A percentile compares a stretch with the other conserved stretches of the same genome.
These are phyloP conservation scores for Calamus simplicifolius DNA, from an alignment of 176 grass and related monocot genomes.

Conservation along the genomic window DNA sequence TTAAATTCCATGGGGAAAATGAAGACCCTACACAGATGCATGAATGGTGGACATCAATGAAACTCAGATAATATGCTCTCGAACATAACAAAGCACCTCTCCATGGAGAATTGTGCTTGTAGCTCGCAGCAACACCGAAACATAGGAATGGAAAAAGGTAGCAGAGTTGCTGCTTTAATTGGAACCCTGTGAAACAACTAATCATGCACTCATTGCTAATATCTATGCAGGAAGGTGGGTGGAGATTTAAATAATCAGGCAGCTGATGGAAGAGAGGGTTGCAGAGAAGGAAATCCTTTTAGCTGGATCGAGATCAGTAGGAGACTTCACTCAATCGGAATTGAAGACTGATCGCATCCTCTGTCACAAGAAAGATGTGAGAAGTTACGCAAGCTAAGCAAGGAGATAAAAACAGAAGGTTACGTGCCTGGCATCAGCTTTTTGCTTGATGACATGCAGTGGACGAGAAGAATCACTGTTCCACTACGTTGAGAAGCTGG, in stretches of 20 bases:
- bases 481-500: slow-evolving; percentile 37
- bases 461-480: slow-evolving; percentile 25
- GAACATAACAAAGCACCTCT: slow-evolving; percentile 7
- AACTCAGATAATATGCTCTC: slow-evolving; percentile 19
- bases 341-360: slow-evolving; percentile 28
- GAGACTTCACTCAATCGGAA: slow-evolving; percentile 23
- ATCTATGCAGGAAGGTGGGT: slow-evolving; percentile 25
- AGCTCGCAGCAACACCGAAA: slow-evolving; percentile 36
- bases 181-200: slow-evolving; percentile 24
- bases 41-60: slow-evolving; percentile 34
- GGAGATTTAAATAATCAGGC: slow-evolving; percentile 15
- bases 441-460: slow-evolving; percentile 14
- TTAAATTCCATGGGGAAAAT: slow-evolving; percentile 17
- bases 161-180: slow-evolving; percentile 26
- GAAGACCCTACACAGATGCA: slow-evolving; percentile 13
- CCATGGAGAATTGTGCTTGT: slow-evolving; percentile 36
- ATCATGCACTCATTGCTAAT: slow-evolving; percentile 31
- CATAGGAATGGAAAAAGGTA: slow-evolving; percentile 14
- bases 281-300: slow-evolving; percentile 21
- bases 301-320: slow-evolving; percentile 32
- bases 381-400: slow-evolving; percentile 23
- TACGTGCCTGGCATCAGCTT: slow-evolving; percentile 39
- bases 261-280: slow-evolving; percentile 20
- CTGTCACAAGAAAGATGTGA: slow-evolving; percentile 19
- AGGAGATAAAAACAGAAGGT: slow-evolving; percentile 25